Evolutionary conservation across 208 protist species (phyloP).

Genomic region (Acanthamoeba quina): DNA sequence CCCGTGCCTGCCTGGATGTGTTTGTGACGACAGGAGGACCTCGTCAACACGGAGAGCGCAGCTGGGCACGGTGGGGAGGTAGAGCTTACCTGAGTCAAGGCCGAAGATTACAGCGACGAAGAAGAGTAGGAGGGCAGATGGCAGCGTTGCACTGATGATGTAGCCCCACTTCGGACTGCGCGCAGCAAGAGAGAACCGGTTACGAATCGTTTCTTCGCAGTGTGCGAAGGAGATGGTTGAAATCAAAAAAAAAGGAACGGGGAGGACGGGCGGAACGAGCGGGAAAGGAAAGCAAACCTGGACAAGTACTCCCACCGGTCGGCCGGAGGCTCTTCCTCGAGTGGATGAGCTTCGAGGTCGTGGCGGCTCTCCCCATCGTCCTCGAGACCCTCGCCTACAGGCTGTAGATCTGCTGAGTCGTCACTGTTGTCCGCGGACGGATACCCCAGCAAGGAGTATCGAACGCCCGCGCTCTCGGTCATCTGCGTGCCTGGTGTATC

Average conservation of each 20-base stretch:
- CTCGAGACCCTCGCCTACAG: too few relatives aligned
- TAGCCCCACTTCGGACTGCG: not conserved
- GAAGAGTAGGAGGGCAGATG: not conserved
- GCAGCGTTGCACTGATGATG: not conserved
- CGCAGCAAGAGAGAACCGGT: not conserved
- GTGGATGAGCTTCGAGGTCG: not conserved
- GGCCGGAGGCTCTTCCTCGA: too few relatives aligned
- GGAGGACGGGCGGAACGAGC: too few relatives aligned
- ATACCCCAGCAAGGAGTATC: not conserved
- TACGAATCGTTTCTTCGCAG: too few relatives aligned
- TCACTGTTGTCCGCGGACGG: not conserved
- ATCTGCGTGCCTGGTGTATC: not conserved
- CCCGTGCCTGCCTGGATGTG: not conserved
- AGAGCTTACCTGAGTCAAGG: not conserved
- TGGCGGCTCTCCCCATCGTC: not conserved
- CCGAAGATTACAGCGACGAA: not conserved
- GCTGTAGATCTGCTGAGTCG: not conserved
- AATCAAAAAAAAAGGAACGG: too few relatives aligned
- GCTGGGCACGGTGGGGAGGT: not conserved
- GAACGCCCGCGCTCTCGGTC: not conserved
- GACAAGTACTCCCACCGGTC: too few relatives aligned
- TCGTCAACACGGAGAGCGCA: not conserved
- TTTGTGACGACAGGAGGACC: not conserved
- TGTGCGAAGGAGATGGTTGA: not conserved
- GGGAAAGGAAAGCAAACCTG: too few relatives aligned